These are phyloP conservation scores for Neofusicoccum cordaticola DNA, from an alignment of 2,329 filamentous ascomycete genomes.

Conservation along the genomic window DNA sequence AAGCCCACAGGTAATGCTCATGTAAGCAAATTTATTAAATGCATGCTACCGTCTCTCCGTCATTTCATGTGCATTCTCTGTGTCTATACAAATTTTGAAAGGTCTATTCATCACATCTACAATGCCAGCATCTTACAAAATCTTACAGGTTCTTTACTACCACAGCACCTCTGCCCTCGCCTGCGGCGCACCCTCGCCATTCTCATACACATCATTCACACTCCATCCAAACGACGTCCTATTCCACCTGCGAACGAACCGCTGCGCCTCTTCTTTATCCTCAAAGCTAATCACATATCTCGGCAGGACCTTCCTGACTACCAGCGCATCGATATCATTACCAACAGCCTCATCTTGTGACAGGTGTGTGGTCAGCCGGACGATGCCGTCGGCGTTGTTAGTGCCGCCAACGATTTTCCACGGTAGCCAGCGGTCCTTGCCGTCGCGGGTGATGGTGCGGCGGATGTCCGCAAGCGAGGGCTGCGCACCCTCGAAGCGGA, in stretches of 20 bases:
- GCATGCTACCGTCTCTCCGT: no score
- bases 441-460: conserved; percentile 30
- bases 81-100: no score
- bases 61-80: no score
- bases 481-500: conserved; percentile 34
- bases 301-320: conserved; percentile 37
- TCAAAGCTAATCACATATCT: conserved; percentile 57
- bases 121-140: no score
- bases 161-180: conserved; percentile 9
- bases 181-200: neutral
- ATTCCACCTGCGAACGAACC: conserved; percentile 55
- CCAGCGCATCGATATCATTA: conserved; percentile 19
- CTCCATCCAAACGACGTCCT: conserved; percentile 26
- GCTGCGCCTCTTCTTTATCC: conserved; percentile 53
- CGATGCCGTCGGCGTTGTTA: conserved; percentile 25
- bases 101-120: no score
- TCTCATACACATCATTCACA: neutral
- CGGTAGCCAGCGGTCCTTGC: conserved; percentile 30
- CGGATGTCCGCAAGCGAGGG: conserved; percentile 29
- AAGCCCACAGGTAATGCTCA: no score
- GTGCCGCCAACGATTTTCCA: conserved; percentile 31
- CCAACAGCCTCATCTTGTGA: neutral
- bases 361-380: neutral
- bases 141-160: neutral
- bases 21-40: no score